phyloP scores from a whole-genome alignment of 768 basidiomycete species.

The Calocybe gangraenosa region DNA sequence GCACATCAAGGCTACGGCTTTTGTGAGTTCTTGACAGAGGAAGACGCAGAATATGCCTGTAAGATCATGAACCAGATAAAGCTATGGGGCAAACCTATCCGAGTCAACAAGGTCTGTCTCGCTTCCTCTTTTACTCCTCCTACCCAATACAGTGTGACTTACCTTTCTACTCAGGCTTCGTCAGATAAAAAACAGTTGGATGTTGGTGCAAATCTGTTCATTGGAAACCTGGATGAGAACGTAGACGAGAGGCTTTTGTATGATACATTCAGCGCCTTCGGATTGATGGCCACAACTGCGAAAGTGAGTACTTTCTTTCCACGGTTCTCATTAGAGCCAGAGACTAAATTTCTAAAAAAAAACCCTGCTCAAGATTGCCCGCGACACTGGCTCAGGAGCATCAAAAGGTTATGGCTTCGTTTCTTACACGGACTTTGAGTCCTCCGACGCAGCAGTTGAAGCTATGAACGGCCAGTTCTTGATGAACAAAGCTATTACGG shows the following conservation, averaged over 20 bases:
- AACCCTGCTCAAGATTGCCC: slow-evolving; percentile 66
- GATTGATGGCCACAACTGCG: slow-evolving; percentile 86
- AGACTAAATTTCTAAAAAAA: background rate
- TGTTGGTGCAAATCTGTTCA: slow-evolving; percentile 95
- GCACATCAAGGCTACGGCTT: slow-evolving; percentile 99
- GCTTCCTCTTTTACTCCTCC: slow-evolving; percentile 5
- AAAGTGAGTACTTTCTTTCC: slow-evolving; percentile 49
- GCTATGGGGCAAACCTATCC: slow-evolving; percentile 96
- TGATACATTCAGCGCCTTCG: slow-evolving; percentile 95
- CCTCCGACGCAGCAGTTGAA: slow-evolving; percentile 94
- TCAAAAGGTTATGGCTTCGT: slow-evolving; percentile 99
- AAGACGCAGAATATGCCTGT: slow-evolving; percentile 99
- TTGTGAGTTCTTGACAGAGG: slow-evolving; percentile 98
- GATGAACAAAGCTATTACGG: slow-evolving; percentile 96
- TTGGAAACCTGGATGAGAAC: slow-evolving; percentile 92
- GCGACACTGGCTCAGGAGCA: slow-evolving; percentile 76
- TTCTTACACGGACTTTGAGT: slow-evolving; percentile 95
- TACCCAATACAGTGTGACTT: slow-evolving; percentile 1
- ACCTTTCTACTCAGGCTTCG: slow-evolving; percentile 60
- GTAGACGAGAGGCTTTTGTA: slow-evolving; percentile 92
- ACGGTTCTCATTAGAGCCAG: background rate
- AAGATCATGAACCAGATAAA: slow-evolving; percentile 99
- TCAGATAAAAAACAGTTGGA: slow-evolving; percentile 98
- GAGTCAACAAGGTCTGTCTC: slow-evolving; percentile 90
- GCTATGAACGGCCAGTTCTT: slow-evolving; percentile 97